Percentiles rank a stretch among this genome's conserved stretches.
Evolutionary conservation across 2,329 filamentous ascomycete genomes (phyloP).

Genomic region (Fusarium longipes): DNA sequence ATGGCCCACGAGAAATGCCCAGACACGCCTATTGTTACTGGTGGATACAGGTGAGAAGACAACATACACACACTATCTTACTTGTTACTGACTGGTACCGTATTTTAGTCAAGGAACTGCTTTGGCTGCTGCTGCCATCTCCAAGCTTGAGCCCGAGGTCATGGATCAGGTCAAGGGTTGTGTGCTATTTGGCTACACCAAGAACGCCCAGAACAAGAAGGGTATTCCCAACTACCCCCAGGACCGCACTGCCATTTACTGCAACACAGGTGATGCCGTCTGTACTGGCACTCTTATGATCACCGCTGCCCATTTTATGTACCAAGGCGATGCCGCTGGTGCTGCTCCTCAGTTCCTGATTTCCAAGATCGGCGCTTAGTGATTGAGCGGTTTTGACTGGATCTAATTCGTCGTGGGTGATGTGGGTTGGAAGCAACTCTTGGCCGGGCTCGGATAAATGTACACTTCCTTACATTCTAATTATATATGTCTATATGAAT

Average conservation of each 20-base stretch:
- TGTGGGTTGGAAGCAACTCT: too few species aligned
- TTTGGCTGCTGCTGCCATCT: background rate
- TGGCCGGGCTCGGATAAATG: too few species aligned
- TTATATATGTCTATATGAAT: too few species aligned
- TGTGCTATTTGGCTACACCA: background rate
- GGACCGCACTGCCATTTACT: conserved; percentile 1
- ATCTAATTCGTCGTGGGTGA: too few species aligned
- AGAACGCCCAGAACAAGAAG: conserved; percentile 4
- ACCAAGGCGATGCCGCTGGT: background rate
- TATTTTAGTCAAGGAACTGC: conserved; percentile 1
- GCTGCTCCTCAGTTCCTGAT: background rate
- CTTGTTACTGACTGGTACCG: rapidly evolving
- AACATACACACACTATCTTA: rapidly evolving
- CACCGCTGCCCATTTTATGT: background rate
- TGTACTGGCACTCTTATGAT: conserved; percentile 1
- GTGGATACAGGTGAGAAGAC: background rate
- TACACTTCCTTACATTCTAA: too few species aligned
- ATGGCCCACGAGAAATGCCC: conserved; percentile 9
- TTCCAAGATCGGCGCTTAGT: background rate
- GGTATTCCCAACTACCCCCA: background rate
- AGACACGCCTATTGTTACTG: background rate
- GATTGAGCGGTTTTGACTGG: too few species aligned
- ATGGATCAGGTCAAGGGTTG: conserved; percentile 14
- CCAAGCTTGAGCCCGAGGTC: background rate
- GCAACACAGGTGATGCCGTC: background rate